These are phyloP conservation scores for Daedaleopsis nitida DNA, from an alignment of 768 basidiomycete genomes.

Conservation along the genomic window DNA sequence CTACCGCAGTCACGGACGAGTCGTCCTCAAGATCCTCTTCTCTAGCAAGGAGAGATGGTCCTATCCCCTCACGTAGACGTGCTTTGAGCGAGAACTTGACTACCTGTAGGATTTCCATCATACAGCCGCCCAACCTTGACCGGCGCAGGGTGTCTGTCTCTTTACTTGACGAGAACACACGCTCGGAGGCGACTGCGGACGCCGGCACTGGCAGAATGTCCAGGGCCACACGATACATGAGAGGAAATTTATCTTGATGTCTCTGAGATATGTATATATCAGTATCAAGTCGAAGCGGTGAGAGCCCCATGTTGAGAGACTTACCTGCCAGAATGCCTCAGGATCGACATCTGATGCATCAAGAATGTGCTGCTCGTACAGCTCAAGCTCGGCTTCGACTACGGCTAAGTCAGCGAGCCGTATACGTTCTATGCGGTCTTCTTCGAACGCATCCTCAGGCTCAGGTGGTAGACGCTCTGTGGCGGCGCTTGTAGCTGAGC, in stretches of 20 bases:
- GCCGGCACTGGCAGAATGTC: conserved; percentile 6
- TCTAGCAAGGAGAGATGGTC: too few relatives aligned
- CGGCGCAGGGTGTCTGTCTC: conserved; percentile 6
- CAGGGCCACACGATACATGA: conserved; percentile 1
- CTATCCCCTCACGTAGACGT: background rate
- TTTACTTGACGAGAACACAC: conserved; percentile 6
- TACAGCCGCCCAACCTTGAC: background rate
- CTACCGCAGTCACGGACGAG: too few relatives aligned
- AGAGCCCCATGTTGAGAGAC: background rate
- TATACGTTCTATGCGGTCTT: background rate
- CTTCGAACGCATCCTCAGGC: background rate
- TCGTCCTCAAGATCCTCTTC: too few relatives aligned
- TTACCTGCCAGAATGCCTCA: background rate
- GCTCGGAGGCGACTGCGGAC: conserved; percentile 3
- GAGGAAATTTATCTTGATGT: background rate
- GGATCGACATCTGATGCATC: background rate
- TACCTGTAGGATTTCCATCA: background rate
- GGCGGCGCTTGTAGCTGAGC: background rate
- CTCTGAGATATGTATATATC: background rate
- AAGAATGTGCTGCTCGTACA: background rate
- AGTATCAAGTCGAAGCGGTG: background rate
- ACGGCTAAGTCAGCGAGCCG: background rate
- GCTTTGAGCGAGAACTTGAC: background rate
- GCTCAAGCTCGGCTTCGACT: background rate
- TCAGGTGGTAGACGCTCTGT: background rate